Evolutionary conservation across 306 rosid genomes (phyloP), one percentile per base, ranked within the genome.

Genomic region (Quercus suber): DNA sequence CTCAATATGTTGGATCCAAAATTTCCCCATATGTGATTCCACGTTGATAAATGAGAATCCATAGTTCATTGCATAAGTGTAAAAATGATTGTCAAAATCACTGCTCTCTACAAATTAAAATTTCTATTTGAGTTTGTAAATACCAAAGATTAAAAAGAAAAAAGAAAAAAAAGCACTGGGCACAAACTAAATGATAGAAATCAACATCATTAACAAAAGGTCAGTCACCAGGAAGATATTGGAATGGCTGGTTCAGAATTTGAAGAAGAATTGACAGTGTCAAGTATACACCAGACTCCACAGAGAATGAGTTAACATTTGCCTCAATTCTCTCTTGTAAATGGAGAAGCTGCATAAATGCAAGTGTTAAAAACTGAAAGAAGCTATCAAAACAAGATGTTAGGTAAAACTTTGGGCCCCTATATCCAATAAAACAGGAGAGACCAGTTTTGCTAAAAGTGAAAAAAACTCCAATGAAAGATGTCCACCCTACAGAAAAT

Each of bases 401-500:
- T 33, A 9, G 27, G 60, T 4, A 35, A 67, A 17, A 61, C 6
- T 43, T 31, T 33, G 73, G 73, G 21, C 69, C 86, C 80, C 83
- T 35, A 20, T 31, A 76, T 76, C 65, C 35, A 31, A 28, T 49
- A 79, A 80, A 76, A 65, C 78, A 19, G 51, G 84, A 71, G 84
- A 71, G 82, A 33, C 30, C 75, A 20, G 58, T 80, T 12, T 49
- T 11, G 45, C 0, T 49, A 49, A 13, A 10, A 12, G 53, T 72
- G 65, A 21, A 20, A 8, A 8, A 59, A 23, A 23, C 65, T 59
- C 37, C 21, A 67, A 49, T 49, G 53, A 49, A 17, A 25, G 27
- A 15, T n/a, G 9, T 21, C 18, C 25, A 18, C 19, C 55, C 71
- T 58, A 6, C 14, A 60, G 13, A 55, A 69, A 65, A 14, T 82